Evolutionary conservation across 495 filamentous ascomycete species (phyloP), one percentile per base, ranked within the genome.

Genomic region (Aspergillus biplanus): DNA sequence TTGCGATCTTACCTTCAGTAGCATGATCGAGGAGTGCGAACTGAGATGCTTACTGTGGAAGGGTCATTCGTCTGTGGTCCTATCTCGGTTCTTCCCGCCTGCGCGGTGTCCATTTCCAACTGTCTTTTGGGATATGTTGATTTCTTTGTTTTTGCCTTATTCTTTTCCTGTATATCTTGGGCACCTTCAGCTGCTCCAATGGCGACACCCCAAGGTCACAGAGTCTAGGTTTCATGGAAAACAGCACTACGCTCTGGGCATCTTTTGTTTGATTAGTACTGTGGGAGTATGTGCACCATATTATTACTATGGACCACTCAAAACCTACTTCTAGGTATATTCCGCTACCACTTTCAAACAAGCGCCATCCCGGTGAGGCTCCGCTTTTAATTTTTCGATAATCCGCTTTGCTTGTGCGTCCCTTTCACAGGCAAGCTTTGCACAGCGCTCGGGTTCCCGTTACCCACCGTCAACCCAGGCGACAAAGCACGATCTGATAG

Each of bases 1-100:
- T 70, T 73, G 71, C 68, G 63, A 67, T 62, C 68, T 64, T 59
- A 61, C 58, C 47, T 34, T 37, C 49, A 56, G 53, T 62, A 56
- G 54, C 54, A 56, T 31, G 44, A 39, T 61, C 42, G 54, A 56
- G 49, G 58, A 64, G 59, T 34, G 57, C 46, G 33, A 47, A 46
- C 58, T 61, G 47, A 44, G 37, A 34, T 37, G 8, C 54, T 48
- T 18, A 39, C 21, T 47, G 49, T 52, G 58, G 60, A 33, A 39
- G 48, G n/a, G 2, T 27, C 35, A 46, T 39, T 50, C 60, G 47
- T 61, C 34, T 53, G 32, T 54, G 34, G 18, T 46, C 8, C 58
- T 42, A 18, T 42, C 52, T 16, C 52, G 31, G 46, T 50, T 56
- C 53, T 48, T 50, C 33, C 37, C n/a, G 48, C 33, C 31, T 34